Percentiles rank a stretch among this genome's conserved stretches.
Conservation (phyloP, 75 land plant genomes). For the Pinus albicaulis region DNA sequence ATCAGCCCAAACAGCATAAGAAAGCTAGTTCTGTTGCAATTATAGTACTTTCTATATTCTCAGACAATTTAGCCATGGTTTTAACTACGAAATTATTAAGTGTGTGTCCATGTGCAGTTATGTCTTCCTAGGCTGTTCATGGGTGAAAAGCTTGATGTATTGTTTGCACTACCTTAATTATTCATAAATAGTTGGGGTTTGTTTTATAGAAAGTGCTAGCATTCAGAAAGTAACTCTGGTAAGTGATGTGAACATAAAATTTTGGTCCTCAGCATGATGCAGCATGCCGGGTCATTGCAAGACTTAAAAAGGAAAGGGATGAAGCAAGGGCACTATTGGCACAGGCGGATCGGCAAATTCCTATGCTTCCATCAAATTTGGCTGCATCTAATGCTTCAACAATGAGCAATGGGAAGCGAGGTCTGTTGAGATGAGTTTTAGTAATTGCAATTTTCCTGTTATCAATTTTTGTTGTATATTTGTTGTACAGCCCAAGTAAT, state of each 20-base stretch:
- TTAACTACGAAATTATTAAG: neutral
- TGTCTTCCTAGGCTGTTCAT: too few species aligned
- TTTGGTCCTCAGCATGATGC: constrained; percentile 86
- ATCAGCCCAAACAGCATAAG: too few species aligned
- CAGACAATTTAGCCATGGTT: neutral
- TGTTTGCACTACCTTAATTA: too few species aligned
- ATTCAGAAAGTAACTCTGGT: too few species aligned
- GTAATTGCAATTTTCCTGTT: neutral
- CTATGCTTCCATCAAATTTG: constrained; percentile 33
- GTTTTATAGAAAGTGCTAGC: too few species aligned
- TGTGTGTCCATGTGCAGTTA: too few species aligned
- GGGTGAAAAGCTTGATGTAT: too few species aligned
- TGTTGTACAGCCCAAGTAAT: neutral
- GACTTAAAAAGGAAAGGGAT: constrained; percentile 96
- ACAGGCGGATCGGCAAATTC: constrained; percentile 79
- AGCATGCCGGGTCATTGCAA: constrained; percentile 98
- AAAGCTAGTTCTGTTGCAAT: too few species aligned
- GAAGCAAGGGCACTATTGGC: constrained; percentile 79
- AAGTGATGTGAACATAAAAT: too few species aligned
- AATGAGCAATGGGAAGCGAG: constrained; percentile 90
- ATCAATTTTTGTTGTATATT: neutral
- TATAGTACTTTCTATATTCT: too few species aligned
- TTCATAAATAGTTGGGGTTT: too few species aligned
- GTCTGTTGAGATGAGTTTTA: constrained; percentile 23
- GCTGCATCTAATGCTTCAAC: constrained; percentile 33